Percentiles rank a stretch among this genome's conserved stretches.
Evolutionary conservation across 2,329 filamentous ascomycete species (phyloP).

Genomic region (Davidsoniella neocaledoniae): DNA sequence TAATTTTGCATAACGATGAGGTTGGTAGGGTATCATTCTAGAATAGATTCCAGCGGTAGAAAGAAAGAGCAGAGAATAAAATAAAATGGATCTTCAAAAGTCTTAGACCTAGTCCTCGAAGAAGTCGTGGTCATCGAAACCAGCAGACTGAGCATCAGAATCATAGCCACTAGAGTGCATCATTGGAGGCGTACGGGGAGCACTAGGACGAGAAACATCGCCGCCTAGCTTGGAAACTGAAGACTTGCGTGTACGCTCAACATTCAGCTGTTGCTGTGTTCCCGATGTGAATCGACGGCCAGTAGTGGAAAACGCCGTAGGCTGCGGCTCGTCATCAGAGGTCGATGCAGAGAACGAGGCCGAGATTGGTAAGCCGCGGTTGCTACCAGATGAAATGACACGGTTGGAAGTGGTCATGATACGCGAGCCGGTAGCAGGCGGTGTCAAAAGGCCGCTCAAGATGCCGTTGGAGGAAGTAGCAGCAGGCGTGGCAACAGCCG

Average conservation of each 20-base stretch:
- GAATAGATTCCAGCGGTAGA: too few relatives aligned
- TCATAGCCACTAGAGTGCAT: conserved; percentile 42
- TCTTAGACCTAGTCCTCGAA: conserved; percentile 30
- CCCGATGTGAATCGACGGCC: conserved; percentile 35
- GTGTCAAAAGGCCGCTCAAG: conserved; percentile 69
- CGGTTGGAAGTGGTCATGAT: background rate
- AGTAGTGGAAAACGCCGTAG: conserved; percentile 44
- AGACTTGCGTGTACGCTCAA: conserved; percentile 9
- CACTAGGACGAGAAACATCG: conserved; percentile 17
- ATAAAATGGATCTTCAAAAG: background rate
- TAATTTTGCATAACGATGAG: too few relatives aligned
- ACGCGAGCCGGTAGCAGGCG: conserved; percentile 60
- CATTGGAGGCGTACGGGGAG: conserved; percentile 44
- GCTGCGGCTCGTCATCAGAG: conserved; percentile 25
- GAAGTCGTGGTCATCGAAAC: conserved; percentile 43
- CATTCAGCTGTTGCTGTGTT: conserved; percentile 16
- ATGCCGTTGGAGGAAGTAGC: conserved; percentile 24
- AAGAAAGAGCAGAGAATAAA: background rate
- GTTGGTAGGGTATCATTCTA: too few relatives aligned
- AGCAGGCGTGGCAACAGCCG: background rate
- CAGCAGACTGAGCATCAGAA: conserved; percentile 40
- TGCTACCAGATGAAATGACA: background rate
- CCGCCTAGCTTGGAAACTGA: conserved; percentile 17
- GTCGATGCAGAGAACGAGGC: conserved; percentile 16
- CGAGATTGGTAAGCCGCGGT: conserved; percentile 32